These are phyloP conservation scores for Nitzschia sp. DNA, from an alignment of 108 stramenopile species.

Conservation along the genomic window DNA sequence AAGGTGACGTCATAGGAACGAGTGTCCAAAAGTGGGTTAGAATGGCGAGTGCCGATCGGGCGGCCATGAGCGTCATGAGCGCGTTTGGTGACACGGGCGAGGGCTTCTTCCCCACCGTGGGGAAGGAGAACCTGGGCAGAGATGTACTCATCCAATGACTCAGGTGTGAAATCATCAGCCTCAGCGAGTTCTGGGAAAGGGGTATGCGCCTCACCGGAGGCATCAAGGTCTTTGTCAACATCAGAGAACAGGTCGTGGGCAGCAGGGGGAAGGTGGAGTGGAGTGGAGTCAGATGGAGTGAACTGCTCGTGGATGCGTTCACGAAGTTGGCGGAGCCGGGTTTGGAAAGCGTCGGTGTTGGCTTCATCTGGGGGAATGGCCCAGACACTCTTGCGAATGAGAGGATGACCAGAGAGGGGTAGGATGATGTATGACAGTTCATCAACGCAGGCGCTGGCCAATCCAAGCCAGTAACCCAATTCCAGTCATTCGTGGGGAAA, in stretches of 20 bases:
- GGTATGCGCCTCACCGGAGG: too few relatives aligned
- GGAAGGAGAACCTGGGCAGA: not conserved
- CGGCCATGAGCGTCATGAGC: slow-evolving; percentile 3
- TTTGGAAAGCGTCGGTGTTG: too few relatives aligned
- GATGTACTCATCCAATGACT: not conserved
- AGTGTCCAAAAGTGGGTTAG: slow-evolving; percentile 33
- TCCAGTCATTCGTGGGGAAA: not conserved
- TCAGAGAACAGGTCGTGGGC: too few relatives aligned
- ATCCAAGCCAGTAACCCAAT: not conserved
- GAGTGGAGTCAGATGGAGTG: too few relatives aligned
- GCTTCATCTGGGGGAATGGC: not conserved
- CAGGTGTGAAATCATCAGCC: not conserved
- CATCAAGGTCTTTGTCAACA: too few relatives aligned
- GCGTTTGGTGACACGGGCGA: not conserved
- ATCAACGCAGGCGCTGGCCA: not conserved
- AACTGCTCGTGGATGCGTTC: too few relatives aligned
- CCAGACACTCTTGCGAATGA: not conserved
- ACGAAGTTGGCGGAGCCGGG: too few relatives aligned
- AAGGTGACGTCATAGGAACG: slow-evolving; percentile 24
- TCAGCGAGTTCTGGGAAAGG: not conserved
- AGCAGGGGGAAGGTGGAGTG: too few relatives aligned
- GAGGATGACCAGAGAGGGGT: not conserved
- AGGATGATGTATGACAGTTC: not conserved
- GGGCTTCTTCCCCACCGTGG: not conserved
- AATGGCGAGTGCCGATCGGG: slow-evolving; percentile 8